Base-by-base conservation (phyloP, 2,329 filamentous ascomycete genomes). In the Sclerotinia borealis region DNA sequence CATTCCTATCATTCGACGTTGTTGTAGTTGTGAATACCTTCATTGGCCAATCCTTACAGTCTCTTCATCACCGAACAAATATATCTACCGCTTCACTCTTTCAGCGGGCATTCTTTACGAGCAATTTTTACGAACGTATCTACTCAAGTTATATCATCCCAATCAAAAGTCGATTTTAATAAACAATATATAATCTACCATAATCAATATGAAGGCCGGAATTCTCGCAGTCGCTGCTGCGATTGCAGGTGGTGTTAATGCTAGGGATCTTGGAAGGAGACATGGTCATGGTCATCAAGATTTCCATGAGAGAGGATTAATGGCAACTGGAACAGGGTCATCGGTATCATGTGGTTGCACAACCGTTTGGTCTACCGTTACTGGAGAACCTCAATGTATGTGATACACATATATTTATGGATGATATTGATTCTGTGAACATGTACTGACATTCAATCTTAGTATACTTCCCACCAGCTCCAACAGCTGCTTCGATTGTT, bases 71-170 rank as follows among this genome's bases (percentile, higher is more conserved):
- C 19, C 81, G 82, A 79, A 77, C 79, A 78, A 74, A 79, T 78
- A 72, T 75, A 48, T 60, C 77, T 74, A 88, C 87, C 87, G 88
- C 88, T 91, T 91, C 89, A 91, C 86, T 91, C 90, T 77, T 92
- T 93, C 80, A 92, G 90, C 90, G 89, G 90, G 85, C 88, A 86
- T 81, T 90, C 87, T 69, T 64, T 59, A 54, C 52, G 25, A 63
- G 63, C 54, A 62, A 61, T 65, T 68, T 67, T 63, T 66, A 68
- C 64, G 22, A 63, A 59, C 27, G 19, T 54, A 41, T 54, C 25
- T 48, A 37, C 50, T 61, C 5, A 27, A 39, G 60, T 27, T 25
- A 31, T 27, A 34, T 19, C 39, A 13, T 27, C 22, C 36, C 39
- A 34, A 63, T 52, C 59, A 45, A 63, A 43, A 25, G 22, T 31